Evolutionary conservation across 441 rosid species (phyloP).

Genomic region (Breynia disticha): DNA sequence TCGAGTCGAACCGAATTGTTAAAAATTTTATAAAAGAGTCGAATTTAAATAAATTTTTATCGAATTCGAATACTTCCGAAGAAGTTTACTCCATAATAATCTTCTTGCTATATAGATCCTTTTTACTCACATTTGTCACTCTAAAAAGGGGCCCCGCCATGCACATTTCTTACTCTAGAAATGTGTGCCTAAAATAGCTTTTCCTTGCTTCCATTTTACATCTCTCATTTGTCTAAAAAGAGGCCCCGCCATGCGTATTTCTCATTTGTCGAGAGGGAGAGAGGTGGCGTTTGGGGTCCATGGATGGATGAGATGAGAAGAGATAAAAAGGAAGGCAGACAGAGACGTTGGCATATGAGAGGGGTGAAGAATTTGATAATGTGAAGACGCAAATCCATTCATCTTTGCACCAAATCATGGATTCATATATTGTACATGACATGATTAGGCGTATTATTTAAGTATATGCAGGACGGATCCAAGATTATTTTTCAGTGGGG

Average conservation of each 20-base stretch:
- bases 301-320: conserved; percentile 30
- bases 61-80: too few relatives aligned
- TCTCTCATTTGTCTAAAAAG: conserved; percentile 17
- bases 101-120: conserved; percentile 24
- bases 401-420: conserved; percentile 25
- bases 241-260: conserved; percentile 11
- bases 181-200: conserved; percentile 21
- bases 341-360: conserved; percentile 14
- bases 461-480: too few relatives aligned
- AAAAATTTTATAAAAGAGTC: too few relatives aligned
- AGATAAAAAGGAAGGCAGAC: conserved; percentile 37
- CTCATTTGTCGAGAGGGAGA: conserved; percentile 4
- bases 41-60: too few relatives aligned
- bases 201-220: conserved; percentile 55
- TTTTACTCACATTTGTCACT: conserved; percentile 23
- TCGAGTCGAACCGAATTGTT: too few relatives aligned
- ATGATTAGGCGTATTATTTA: conserved; percentile 33
- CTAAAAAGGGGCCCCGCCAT: conserved; percentile 21
- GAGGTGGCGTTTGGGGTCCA: conserved; percentile 16
- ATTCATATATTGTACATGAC: conserved; percentile 19
- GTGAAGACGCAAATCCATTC: conserved; percentile 19
- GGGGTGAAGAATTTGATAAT: too few relatives aligned
- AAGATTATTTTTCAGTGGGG: too few relatives aligned
- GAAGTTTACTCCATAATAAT: too few relatives aligned
- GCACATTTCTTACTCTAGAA: conserved; percentile 34